A percentile compares a stretch with the other conserved stretches of the same genome.
Conservation (phyloP, 2,329 filamentous ascomycete species). For the Penicillium oxalicum region DNA sequence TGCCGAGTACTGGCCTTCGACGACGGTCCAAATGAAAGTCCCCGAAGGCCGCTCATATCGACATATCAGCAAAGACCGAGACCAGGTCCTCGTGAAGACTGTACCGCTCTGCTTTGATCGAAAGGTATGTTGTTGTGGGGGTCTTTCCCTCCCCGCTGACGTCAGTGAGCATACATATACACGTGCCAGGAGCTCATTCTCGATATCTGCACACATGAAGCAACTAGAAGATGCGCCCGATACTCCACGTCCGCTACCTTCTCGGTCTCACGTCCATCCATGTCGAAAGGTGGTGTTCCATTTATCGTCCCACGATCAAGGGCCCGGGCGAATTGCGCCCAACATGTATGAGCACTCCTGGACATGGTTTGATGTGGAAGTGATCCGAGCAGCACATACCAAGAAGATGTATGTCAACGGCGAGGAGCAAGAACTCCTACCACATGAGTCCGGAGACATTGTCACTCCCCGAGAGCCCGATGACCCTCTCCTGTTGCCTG, state of each 20-base stretch:
- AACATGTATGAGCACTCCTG: slow-evolving; percentile 29
- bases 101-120: slow-evolving; percentile 33
- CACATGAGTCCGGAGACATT: slow-evolving; percentile 11
- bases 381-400: slow-evolving; percentile 24
- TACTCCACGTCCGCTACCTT: slow-evolving; percentile 24
- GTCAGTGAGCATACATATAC: neutral
- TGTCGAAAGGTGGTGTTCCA: slow-evolving; percentile 37
- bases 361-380: slow-evolving; percentile 37
- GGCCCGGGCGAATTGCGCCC: slow-evolving; percentile 14
- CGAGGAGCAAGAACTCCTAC: slow-evolving; percentile 11
- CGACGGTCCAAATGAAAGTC: slow-evolving; percentile 10
- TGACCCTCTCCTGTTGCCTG: slow-evolving; percentile 27
- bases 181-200: slow-evolving; percentile 1
- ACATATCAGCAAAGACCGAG: slow-evolving; percentile 27
- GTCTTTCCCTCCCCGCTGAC: slow-evolving; percentile 5
- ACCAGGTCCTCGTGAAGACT: slow-evolving; percentile 32
- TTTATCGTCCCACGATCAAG: slow-evolving; percentile 35
- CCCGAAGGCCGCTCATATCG: slow-evolving; percentile 14
- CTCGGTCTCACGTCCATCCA: slow-evolving; percentile 29
- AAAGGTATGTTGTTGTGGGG: slow-evolving; percentile 16
- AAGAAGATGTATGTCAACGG: slow-evolving; percentile 15
- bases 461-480: slow-evolving; percentile 15
- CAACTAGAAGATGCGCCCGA: slow-evolving; percentile 9
- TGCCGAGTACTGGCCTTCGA: slow-evolving; percentile 33
- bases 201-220: slow-evolving; percentile 3